Percentiles rank a stretch among this genome's conserved stretches.
Conservation (phyloP, 495 filamentous ascomycete genomes). For the Trichoderma erinaceum region DNA sequence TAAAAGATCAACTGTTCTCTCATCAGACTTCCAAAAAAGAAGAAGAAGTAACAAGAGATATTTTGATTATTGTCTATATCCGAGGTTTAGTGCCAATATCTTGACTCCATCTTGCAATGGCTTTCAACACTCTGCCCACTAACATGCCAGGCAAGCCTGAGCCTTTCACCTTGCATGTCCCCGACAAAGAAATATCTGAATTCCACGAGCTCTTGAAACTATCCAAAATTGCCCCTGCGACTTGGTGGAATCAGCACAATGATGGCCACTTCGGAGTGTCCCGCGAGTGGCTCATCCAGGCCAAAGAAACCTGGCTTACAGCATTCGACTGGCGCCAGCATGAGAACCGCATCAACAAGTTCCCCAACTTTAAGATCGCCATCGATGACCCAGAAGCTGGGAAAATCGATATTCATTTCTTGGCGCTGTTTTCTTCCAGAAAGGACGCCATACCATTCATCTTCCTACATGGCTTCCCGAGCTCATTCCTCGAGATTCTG, state of each 20-base stretch:
- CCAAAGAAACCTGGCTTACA: constrained; percentile 48
- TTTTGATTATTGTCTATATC: background rate
- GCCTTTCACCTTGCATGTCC: constrained; percentile 27
- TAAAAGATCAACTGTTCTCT: background rate
- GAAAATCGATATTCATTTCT: constrained; percentile 52
- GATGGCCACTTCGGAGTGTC: constrained; percentile 50
- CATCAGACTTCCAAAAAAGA: background rate
- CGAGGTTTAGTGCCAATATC: background rate
- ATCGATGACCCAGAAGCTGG: constrained; percentile 39
- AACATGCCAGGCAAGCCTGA: constrained; percentile 18
- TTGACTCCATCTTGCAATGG: background rate
- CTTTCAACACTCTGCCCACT: constrained; percentile 15
- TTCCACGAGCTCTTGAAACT: constrained; percentile 45
- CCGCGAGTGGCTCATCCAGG: constrained; percentile 48
- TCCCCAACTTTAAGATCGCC: constrained; percentile 54
- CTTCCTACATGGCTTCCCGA: constrained; percentile 41
- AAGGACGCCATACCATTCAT: constrained; percentile 55
- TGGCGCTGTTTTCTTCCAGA: constrained; percentile 54
- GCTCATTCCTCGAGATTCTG: constrained; percentile 53
- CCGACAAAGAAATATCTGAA: constrained; percentile 41
- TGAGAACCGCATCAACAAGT: constrained; percentile 54
- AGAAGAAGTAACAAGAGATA: background rate
- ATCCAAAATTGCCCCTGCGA: constrained; percentile 45
- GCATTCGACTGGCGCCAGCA: constrained; percentile 43
- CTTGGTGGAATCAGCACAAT: constrained; percentile 41